These are phyloP conservation scores for Corchorus olitorius DNA, from an alignment of 345 rosid species.

Conservation along the genomic window DNA sequence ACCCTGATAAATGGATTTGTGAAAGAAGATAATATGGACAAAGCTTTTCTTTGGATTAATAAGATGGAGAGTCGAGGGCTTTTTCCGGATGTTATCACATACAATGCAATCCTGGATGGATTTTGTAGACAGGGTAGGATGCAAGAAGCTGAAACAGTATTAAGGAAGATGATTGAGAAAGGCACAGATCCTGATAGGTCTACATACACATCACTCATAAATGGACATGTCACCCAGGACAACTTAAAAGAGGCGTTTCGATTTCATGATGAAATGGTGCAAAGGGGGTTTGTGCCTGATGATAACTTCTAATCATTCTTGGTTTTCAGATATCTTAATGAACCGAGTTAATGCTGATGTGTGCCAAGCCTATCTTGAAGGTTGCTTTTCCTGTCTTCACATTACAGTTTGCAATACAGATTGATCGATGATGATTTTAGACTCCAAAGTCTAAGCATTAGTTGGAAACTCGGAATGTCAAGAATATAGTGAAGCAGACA, in stretches of 20 bases:
- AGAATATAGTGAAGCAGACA: neutral
- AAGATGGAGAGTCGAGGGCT: constrained; percentile 68
- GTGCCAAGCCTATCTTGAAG: neutral
- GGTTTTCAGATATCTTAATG: neutral
- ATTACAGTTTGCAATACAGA: neutral
- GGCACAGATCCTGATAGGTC: constrained; percentile 65
- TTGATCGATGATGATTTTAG: neutral
- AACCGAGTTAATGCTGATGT: neutral
- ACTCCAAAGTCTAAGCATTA: neutral
- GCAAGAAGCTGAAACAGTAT: constrained; percentile 66
- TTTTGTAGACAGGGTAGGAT: constrained; percentile 74
- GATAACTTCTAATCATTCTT: constrained; percentile 46
- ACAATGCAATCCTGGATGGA: constrained; percentile 64
- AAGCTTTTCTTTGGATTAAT: constrained; percentile 54
- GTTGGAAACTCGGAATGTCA: neutral
- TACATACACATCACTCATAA: constrained; percentile 70
- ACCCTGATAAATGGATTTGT: constrained; percentile 72
- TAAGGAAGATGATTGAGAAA: constrained; percentile 67
- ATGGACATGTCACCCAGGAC: constrained; percentile 73
- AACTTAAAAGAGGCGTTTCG: constrained; percentile 80
- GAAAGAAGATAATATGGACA: constrained; percentile 66
- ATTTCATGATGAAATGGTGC: constrained; percentile 85
- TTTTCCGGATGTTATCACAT: constrained; percentile 59
- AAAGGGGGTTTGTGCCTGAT: constrained; percentile 79
- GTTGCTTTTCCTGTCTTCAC: neutral